phyloP scores from a whole-genome alignment of 169 alveolate genomes.

The Plasmodium yoelii region DNA sequence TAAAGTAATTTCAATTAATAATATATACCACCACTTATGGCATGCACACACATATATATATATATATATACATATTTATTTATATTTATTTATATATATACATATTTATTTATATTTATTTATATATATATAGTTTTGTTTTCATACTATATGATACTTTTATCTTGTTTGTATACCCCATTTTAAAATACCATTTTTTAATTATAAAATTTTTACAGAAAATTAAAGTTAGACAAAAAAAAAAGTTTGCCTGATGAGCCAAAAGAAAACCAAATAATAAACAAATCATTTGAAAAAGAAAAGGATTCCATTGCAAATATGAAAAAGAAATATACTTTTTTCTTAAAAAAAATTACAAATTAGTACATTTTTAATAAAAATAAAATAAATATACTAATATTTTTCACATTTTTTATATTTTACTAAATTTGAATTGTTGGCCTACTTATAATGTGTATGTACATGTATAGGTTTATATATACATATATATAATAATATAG shows the following conservation, averaged over 20 bases:
- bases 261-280: conserved; percentile 50
- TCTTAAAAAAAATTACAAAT: conserved; percentile 68
- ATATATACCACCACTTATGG: neutral
- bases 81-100: no score
- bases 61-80: no score
- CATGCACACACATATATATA: no score
- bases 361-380: neutral
- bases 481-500: conserved; percentile 2
- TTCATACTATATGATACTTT: no score
- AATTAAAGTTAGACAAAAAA: conserved; percentile 52
- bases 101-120: no score
- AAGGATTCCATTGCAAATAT: conserved; percentile 52
- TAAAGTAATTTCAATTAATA: conserved; percentile 39
- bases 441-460: neutral
- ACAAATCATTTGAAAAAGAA: conserved; percentile 59
- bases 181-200: no score
- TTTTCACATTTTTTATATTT: neutral
- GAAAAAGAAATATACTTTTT: conserved; percentile 70
- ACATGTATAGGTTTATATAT: conserved; percentile 23
- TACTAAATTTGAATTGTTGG: neutral
- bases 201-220: conserved; percentile 9
- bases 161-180: no score
- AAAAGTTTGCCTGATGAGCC: conserved; percentile 15
- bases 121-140: neutral
- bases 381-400: no score